phyloP scores from a whole-genome alignment of 257 asterid genomes.

The Parsonsia alboflavescens region DNA sequence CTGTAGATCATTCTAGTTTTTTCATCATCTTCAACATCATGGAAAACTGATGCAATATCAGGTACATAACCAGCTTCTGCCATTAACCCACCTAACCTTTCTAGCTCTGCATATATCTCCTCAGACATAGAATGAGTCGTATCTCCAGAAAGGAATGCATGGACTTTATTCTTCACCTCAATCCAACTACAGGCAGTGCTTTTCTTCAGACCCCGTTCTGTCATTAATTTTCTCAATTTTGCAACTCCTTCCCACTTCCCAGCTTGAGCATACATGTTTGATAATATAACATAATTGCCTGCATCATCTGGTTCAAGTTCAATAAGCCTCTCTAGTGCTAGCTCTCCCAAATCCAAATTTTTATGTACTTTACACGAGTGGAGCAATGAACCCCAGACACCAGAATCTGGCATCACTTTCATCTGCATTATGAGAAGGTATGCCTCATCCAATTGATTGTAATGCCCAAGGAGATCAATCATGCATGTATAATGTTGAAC shows the following conservation, averaged over 20 bases:
- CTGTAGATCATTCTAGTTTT: constrained; percentile 39
- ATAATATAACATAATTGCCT: constrained; percentile 52
- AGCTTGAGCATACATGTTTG: constrained; percentile 59
- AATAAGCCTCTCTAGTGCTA: constrained; percentile 43
- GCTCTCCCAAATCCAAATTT: constrained; percentile 50
- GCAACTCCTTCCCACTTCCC: constrained; percentile 62
- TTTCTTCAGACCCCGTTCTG: constrained; percentile 44
- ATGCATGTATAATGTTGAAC: constrained; percentile 59
- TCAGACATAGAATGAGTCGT: constrained; percentile 50
- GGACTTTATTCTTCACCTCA: constrained; percentile 43
- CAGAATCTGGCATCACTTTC: constrained; percentile 49
- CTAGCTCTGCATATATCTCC: constrained; percentile 42
- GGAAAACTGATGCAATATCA: constrained; percentile 43
- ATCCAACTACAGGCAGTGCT: constrained; percentile 57
- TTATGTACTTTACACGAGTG: constrained; percentile 54
- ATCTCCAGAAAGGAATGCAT: constrained; percentile 58
- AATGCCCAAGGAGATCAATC: constrained; percentile 62
- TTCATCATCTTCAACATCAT: constrained; percentile 61
- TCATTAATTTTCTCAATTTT: constrained; percentile 43
- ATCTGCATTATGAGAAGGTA: constrained; percentile 37
- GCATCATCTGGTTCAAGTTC: constrained; percentile 53
- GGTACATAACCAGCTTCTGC: constrained; percentile 50
- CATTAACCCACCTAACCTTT: constrained; percentile 37
- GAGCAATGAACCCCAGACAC: constrained; percentile 68
- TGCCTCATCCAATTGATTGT: constrained; percentile 41